These are phyloP conservation scores for Cymbomonas tetramitiformis DNA, from an alignment of 139 green algal genomes.

Conservation along the genomic window DNA sequence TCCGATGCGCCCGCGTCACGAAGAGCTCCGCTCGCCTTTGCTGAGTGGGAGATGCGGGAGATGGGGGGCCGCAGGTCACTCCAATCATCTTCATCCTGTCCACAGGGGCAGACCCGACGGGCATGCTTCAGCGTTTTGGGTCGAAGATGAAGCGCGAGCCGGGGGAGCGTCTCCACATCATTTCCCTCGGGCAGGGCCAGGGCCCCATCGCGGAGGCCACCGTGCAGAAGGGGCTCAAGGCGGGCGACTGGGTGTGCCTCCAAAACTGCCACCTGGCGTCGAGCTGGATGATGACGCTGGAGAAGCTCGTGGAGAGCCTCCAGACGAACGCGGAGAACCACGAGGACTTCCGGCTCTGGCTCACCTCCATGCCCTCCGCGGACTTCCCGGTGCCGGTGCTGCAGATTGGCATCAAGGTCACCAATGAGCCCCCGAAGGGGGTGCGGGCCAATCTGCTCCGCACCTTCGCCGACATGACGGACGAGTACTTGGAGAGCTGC, in stretches of 20 bases:
- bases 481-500: conserved; percentile 42
- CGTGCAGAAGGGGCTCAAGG: background rate
- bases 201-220: conserved; percentile 11
- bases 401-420: conserved; percentile 18
- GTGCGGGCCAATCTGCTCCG: conserved; percentile 49
- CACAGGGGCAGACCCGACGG: conserved; percentile 11
- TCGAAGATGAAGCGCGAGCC: conserved; percentile 37
- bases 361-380: conserved; percentile 12
- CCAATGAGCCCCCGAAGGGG: conserved; percentile 17
- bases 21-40: too few relatives aligned
- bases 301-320: conserved; percentile 10
- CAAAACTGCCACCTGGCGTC: conserved; percentile 20
- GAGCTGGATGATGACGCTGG: conserved; percentile 14
- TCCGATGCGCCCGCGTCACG: too few relatives aligned
- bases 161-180: conserved; percentile 41
- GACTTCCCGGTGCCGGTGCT: conserved; percentile 13
- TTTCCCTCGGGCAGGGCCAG: conserved; percentile 16
- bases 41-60: too few relatives aligned
- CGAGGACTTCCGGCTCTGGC: conserved; percentile 13
- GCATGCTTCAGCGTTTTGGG: conserved; percentile 40
- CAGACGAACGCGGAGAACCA: background rate
- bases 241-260: conserved; percentile 16
- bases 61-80: background rate
- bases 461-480: conserved; percentile 31
- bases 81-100: conserved; percentile 16